These are phyloP conservation scores for Lactuca saligna DNA, from an alignment of 129 eudicot genomes.

Conservation along the genomic window DNA sequence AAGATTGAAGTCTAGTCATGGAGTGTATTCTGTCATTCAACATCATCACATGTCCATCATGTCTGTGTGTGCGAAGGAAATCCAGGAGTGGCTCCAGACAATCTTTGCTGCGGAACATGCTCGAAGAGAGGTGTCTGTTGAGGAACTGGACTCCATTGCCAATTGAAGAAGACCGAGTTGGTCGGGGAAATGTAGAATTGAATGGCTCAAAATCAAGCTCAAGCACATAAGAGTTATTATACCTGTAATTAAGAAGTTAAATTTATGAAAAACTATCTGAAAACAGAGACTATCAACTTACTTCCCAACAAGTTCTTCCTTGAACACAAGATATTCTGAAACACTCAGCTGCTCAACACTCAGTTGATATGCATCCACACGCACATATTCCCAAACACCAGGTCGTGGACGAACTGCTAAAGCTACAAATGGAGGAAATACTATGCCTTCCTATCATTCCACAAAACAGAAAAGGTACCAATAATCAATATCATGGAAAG, in stretches of 20 bases:
- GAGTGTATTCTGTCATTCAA: constrained; percentile 81
- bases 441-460: constrained; percentile 75
- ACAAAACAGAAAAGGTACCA: constrained; percentile 11
- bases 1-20: constrained; percentile 63
- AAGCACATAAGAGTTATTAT: constrained; percentile 49
- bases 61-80: constrained; percentile 75
- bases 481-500: background rate
- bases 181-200: constrained; percentile 84
- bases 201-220: constrained; percentile 98
- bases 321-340: constrained; percentile 81
- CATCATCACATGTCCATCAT: constrained; percentile 93
- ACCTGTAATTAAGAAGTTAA: constrained; percentile 35
- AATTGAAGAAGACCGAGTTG: constrained; percentile 80
- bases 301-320: constrained; percentile 90
- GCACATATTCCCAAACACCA: constrained; percentile 97
- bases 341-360: constrained; percentile 78
- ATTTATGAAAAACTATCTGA: background rate
- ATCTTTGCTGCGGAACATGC: constrained; percentile 91
- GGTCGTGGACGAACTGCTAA: constrained; percentile 96
- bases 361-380: constrained; percentile 77
- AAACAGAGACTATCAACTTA: constrained; percentile 33
- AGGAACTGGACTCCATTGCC: constrained; percentile 98
- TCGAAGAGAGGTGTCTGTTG: constrained; percentile 91
- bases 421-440: constrained; percentile 94
- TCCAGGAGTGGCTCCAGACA: constrained; percentile 87